Evolutionary conservation across 2,329 filamentous ascomycete species (phyloP), one percentile per base, ranked within the genome.

Genomic region (Leptodontidium sp.): DNA sequence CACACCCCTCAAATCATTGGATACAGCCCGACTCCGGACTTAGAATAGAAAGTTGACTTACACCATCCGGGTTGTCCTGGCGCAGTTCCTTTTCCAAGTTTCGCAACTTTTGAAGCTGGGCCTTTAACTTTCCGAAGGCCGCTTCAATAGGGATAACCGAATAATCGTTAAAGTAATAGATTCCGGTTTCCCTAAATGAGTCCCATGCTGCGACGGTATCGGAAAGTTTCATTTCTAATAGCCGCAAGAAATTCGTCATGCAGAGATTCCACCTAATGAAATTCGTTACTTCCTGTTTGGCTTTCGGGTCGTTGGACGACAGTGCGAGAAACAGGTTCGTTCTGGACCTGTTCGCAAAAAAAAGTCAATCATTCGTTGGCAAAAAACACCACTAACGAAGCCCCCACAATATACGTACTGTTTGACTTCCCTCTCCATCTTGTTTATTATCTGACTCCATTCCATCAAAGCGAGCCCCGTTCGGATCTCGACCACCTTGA

Each of bases 401-500:
- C 29, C 52, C 17, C 8, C 6, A 29, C 7, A 17, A 8, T 52
- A 9, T 61, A 68, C 68, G 15, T 61, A 70, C 65, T 57, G 35
- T 62, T 65, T n/a, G 63, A 65, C 35, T 8, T 70, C 57, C 26
- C 29, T 43, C 29, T 55, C 57, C 7, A 70, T 26, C 35, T 53
- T 57, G 29, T 15, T 11, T 21, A 62, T n/a, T 45, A 70, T 68
- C 38, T 49, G 29, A n/a, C 43, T 65, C 68, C 65, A 70, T 61
- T 70, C 65, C 24, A 47, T 70, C 24, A 64, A 26, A 11, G 62
- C 45, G 57, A 57, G n/a, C 11, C 38, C 52, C 35, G 65, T 65
- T 21, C 68, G 68, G 24, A 65, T 65, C 59, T 70, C 58, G 12
- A 68, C 12, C 11, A 70, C 61, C 55, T 62, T 68, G 29, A 70